Evolutionary conservation across 176 grass and related monocot genomes (phyloP).

Genomic region (Triticum urartu): DNA sequence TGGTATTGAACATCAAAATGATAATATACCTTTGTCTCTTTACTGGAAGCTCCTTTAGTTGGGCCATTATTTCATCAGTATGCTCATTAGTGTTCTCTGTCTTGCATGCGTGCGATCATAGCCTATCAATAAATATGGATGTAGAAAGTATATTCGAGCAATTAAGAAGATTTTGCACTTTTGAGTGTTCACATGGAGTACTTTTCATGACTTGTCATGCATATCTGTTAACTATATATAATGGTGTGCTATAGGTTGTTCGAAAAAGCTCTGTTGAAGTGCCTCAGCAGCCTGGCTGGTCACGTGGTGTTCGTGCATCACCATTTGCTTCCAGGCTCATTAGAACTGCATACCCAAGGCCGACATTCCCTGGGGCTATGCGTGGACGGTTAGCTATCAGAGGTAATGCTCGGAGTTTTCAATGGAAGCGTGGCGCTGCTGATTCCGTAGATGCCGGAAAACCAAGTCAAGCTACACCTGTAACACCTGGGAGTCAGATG

Average conservation of each 20-base stretch:
- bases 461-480: slow-evolving; percentile 30
- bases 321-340: slow-evolving; percentile 58
- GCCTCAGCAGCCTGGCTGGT: slow-evolving; percentile 42
- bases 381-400: slow-evolving; percentile 54
- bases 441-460: slow-evolving; percentile 30
- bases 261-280: slow-evolving; percentile 63
- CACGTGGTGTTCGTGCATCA: slow-evolving; percentile 43
- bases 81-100: slow-evolving; percentile 5
- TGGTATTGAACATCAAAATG: not conserved
- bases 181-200: not conserved
- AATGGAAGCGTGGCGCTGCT: slow-evolving; percentile 75
- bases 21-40: not conserved
- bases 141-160: not conserved
- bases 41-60: not conserved
- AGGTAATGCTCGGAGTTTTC: slow-evolving; percentile 67
- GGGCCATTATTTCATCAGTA: slow-evolving; percentile 15
- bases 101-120: not conserved
- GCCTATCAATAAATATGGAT: slow-evolving; percentile 11
- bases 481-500: slow-evolving; percentile 19
- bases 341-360: slow-evolving; percentile 58
- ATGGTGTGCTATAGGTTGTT: slow-evolving; percentile 53
- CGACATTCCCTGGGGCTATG: slow-evolving; percentile 39
- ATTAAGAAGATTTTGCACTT: slow-evolving; percentile 8
- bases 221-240: not conserved
- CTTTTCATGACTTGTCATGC: not conserved